Base-by-base conservation (phyloP, 345 rosid species). In the Eucalyptus tenuipes region DNA sequence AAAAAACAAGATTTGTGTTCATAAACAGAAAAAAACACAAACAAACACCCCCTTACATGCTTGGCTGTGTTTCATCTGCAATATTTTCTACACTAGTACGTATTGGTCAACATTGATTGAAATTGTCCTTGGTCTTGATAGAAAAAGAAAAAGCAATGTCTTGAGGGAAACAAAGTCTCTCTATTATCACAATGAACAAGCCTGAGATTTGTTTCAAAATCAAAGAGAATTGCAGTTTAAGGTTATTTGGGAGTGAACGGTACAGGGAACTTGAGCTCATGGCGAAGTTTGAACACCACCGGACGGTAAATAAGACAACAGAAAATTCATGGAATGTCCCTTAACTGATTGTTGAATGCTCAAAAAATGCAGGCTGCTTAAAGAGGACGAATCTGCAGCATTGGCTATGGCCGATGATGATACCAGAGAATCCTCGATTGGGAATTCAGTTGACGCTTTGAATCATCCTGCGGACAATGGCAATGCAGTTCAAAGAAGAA, bases 341-440 rank as follows among this genome's bases (percentile, higher is more conserved):
- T 7, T 13, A 33, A 64, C 79, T 10, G 42, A 15, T 66, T 31
- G 22, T 42, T 66, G 40, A 66, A n/a, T 66, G 42, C 27, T 33
- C 17, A 7, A 31, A 48, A 59, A 11, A 37, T n/a, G 49, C 79
- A 22, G 50, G 80, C 33, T 33, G 55, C 31, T 42, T 86, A 45
- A 48, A 7, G 50, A 66, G 33, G 15, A 20, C 31, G 37, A 53
- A 40, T 75, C 53, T 87, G 81, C 66, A 27, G 31, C 52, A 20
- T 86, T 50, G 42, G 24, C 40, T 7, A 93, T 93, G 94, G 92
- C 93, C 61, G 49, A 79, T 49, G 92, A 92, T 45, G 93, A 91
- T 61, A 88, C 91, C 37, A 79, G 49, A 84, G 89, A 87, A 61
- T 87, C 93, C 80, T 90, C 91, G 89, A 92, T 94, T 86, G 75